Evolutionary conservation across 2,329 filamentous ascomycete species (phyloP), one percentile per base, ranked within the genome.

Genomic region (Thielaviopsis cerberus): DNA sequence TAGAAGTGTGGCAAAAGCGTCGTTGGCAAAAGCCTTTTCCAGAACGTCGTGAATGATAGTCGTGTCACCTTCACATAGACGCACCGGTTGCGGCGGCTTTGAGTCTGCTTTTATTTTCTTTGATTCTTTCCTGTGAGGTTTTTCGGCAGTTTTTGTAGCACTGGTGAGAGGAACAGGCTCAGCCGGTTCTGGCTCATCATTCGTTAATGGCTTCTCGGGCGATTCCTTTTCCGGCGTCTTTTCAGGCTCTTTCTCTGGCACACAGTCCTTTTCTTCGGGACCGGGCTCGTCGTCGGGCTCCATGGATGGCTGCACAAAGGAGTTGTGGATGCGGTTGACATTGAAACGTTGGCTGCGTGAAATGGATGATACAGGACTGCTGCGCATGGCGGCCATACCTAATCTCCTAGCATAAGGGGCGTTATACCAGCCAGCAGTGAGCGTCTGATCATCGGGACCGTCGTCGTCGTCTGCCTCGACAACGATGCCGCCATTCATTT

Each of bases 11-110:
- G 82, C 75, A 67, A 95, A 96, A 5, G 85, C 76, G 17, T 75
- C 73, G 1, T 78, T 71, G 4, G 75, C 74, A 1, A 85, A 65
- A 6, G 72, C 66, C 0, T 70, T 66, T 1, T 86, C 75, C 1
- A 96, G 76, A 30, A 95, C 71, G 62, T 89, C 73, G 62, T 82
- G 74, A 41, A 89, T 74, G 48, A 97, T 77, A 50, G 76, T 77
- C 0, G 88, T 94, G 66, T 95, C 89, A 7, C 88, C 86, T 67
- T 90, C 86, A 52, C 86, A 89, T 55, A 94, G 78, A 6, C 58
- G 59, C 34, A 23, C 22, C 24, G 23, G 50, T 23, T 58, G 30
- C 30, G 50, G 22, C 4, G 48, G 53, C 24, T 48, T 48, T 3
- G 41, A 5, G 22, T 48, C 41, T 22, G 20, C 4, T n/a, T 48